phyloP scores from a whole-genome alignment of 2,329 filamentous ascomycete genomes.

The Hawksworthiomyces lignivorus region DNA sequence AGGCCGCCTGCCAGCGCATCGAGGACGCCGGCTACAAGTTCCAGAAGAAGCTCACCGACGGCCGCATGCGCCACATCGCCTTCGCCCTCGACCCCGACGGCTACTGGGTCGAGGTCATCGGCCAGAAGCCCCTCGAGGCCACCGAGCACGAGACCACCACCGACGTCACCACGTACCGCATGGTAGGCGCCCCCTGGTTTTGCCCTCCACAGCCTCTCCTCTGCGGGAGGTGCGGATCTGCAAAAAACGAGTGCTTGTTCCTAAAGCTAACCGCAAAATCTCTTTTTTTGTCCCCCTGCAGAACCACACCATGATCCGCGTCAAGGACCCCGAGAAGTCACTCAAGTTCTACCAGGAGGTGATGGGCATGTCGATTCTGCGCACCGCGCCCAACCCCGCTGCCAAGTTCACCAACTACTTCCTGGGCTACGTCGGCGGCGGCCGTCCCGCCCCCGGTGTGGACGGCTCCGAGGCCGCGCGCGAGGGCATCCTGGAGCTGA shows the following conservation, averaged over 20 bases:
- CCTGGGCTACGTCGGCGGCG: constrained; percentile 64
- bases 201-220: too few relatives aligned
- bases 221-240: too few relatives aligned
- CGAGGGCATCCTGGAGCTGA: constrained; percentile 84
- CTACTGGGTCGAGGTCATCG: constrained; percentile 80
- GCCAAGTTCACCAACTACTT: constrained; percentile 88
- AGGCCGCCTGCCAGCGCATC: constrained; percentile 81
- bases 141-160: constrained; percentile 66
- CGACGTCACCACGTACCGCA: constrained; percentile 66
- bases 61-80: constrained; percentile 79
- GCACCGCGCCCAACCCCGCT: constrained; percentile 60
- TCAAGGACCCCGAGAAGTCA: constrained; percentile 71
- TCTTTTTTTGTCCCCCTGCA: constrained; percentile 21
- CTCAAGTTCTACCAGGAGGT: constrained; percentile 77
- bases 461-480: constrained; percentile 44
- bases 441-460: constrained; percentile 43
- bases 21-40: constrained; percentile 88
- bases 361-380: constrained; percentile 78
- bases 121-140: constrained; percentile 62
- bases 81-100: constrained; percentile 85
- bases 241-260: neutral
- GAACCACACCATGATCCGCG: constrained; percentile 92
- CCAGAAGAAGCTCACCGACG: constrained; percentile 89
- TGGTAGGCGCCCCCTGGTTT: too few relatives aligned
- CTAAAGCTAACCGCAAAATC: neutral